These are phyloP conservation scores for Alternaria atra DNA, from an alignment of 2,329 filamentous ascomycete genomes.

Conservation along the genomic window DNA sequence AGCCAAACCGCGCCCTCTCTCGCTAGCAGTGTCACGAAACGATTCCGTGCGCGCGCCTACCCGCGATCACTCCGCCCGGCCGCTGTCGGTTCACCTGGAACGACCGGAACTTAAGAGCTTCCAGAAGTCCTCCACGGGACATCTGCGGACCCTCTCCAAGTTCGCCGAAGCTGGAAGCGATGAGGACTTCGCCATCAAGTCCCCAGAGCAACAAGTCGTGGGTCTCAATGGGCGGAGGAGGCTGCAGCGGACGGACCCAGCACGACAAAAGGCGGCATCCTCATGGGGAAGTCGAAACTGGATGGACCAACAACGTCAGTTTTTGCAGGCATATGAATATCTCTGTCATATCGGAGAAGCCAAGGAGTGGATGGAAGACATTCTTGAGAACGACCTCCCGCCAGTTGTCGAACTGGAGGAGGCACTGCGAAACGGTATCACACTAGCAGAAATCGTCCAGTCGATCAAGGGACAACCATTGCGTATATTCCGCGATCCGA, in stretches of 20 bases:
- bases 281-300: slow-evolving; percentile 85
- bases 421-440: slow-evolving; percentile 89
- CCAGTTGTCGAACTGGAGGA: slow-evolving; percentile 95
- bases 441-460: slow-evolving; percentile 91
- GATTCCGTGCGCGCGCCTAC: slow-evolving; percentile 51
- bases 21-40: slow-evolving; percentile 50
- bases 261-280: slow-evolving; percentile 62
- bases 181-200: slow-evolving; percentile 82
- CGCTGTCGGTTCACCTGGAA: slow-evolving; percentile 48
- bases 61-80: slow-evolving; percentile 44
- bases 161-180: slow-evolving; percentile 78
- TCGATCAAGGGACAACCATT: slow-evolving; percentile 78
- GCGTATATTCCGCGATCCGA: slow-evolving; percentile 85
- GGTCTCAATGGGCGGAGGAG: slow-evolving; percentile 85
- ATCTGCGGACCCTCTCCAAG: slow-evolving; percentile 86
- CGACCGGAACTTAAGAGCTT: slow-evolving; percentile 76
- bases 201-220: slow-evolving; percentile 82
- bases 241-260: slow-evolving; percentile 74
- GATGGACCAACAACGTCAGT: slow-evolving; percentile 99
- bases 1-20: slow-evolving; percentile 56
- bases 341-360: slow-evolving; percentile 98
- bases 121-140: slow-evolving; percentile 87
- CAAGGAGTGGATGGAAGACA: slow-evolving; percentile 97
- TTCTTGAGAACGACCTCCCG: slow-evolving; percentile 84
- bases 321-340: slow-evolving; percentile 96